phyloP scores from a whole-genome alignment of 2,329 filamentous ascomycete genomes.

The Rutstroemia sp. region DNA sequence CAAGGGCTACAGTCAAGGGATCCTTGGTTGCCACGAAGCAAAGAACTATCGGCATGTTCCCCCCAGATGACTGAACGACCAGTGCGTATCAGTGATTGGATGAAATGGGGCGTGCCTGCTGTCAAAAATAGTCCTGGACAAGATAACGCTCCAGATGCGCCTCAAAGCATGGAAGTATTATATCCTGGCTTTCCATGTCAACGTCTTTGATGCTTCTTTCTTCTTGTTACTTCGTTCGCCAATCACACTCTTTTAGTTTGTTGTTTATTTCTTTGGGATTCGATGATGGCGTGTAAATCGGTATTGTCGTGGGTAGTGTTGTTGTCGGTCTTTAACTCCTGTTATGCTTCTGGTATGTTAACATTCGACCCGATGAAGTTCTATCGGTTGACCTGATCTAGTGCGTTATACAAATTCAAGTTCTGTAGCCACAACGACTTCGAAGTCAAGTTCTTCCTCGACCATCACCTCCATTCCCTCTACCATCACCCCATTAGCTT shows the following conservation, averaged over 20 bases:
- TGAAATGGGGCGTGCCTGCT: not conserved
- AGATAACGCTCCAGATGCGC: too few relatives aligned
- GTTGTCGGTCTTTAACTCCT: not conserved
- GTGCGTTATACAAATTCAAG: not conserved
- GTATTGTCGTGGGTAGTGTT: not conserved
- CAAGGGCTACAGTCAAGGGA: too few relatives aligned
- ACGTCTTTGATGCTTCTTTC: too few relatives aligned
- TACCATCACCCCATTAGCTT: slow-evolving; percentile 10
- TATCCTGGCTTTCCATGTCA: not conserved
- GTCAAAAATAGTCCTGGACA: not conserved
- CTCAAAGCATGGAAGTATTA: not conserved
- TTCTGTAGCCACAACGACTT: not conserved
- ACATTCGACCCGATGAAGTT: too few relatives aligned
- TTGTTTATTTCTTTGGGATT: not conserved
- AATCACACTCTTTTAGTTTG: not conserved
- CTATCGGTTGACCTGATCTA: not conserved
- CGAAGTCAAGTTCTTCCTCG: not conserved
- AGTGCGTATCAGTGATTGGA: not conserved
- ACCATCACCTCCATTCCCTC: not conserved
- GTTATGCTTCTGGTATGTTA: not conserved
- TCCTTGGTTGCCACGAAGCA: too few relatives aligned
- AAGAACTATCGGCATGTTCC: too few relatives aligned
- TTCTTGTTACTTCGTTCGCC: not conserved
- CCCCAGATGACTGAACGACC: too few relatives aligned
- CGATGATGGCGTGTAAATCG: not conserved